phyloP scores from a whole-genome alignment of 352 stramenopile species.

The Globisporangium camurandrum region DNA sequence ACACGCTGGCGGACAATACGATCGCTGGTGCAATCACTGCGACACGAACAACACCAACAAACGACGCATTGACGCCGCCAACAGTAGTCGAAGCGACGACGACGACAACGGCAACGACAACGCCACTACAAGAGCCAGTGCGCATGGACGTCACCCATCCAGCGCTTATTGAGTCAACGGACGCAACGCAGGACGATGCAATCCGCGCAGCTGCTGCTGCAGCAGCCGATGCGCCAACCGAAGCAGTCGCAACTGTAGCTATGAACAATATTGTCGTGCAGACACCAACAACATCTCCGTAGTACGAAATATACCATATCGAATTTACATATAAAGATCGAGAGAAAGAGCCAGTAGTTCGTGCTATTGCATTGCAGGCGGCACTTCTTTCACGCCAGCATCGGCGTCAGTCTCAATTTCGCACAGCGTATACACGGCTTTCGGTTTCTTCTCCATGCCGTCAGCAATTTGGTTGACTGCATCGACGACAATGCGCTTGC shows the following conservation, averaged over 20 bases:
- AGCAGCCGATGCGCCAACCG: not conserved
- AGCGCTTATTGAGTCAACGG: too few species aligned
- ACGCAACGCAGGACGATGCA: too few species aligned
- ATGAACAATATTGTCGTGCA: not conserved
- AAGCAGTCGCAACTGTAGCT: not conserved
- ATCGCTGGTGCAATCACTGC: too few species aligned
- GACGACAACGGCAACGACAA: not conserved
- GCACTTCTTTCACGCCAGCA: constrained; percentile 56
- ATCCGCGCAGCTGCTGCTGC: not conserved
- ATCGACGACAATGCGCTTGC: constrained; percentile 75
- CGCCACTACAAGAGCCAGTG: not conserved
- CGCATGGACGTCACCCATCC: too few species aligned
- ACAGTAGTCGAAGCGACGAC: not conserved
- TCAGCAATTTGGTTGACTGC: constrained; percentile 72
- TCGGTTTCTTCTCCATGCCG: constrained; percentile 79
- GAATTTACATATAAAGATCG: too few species aligned
- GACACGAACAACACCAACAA: too few species aligned
- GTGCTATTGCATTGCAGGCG: constrained; percentile 53
- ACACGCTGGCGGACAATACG: too few species aligned
- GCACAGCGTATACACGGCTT: constrained; percentile 47
- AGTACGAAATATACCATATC: too few species aligned
- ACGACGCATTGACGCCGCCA: not conserved
- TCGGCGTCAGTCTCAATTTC: constrained; percentile 68
- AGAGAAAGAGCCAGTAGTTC: not conserved
- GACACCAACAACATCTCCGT: too few species aligned